Evolutionary conservation across 192 early-diverging fungal genomes (phyloP).

Genomic region (Phlyctochytrium planicorne): DNA sequence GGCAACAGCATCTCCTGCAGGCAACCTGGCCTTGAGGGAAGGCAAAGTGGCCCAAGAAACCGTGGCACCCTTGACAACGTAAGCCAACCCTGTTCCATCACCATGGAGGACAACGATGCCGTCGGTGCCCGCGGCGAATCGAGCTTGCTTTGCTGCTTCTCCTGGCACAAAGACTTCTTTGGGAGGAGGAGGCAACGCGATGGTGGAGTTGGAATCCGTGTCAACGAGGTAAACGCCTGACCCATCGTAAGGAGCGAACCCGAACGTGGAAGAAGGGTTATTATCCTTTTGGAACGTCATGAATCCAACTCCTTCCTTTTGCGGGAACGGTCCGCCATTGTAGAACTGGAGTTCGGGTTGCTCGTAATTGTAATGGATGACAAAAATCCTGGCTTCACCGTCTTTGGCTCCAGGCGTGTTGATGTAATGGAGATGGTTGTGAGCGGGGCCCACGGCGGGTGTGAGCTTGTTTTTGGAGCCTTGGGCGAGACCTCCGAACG

Average conservation of each 20-base stretch:
- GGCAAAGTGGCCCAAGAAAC: too few species aligned
- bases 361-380: constrained; percentile 22
- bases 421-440: constrained; percentile 27
- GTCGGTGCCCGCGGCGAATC: background rate
- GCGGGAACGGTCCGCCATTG: background rate
- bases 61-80: too few species aligned
- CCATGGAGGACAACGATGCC: background rate
- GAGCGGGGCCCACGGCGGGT: constrained; percentile 22
- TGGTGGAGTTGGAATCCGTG: constrained; percentile 12
- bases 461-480: too few species aligned
- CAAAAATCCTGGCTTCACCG: constrained; percentile 18
- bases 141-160: background rate
- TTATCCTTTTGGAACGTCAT: constrained; percentile 6
- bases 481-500: background rate
- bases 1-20: too few species aligned
- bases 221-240: constrained; percentile 10
- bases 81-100: background rate
- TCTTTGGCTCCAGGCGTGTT: constrained; percentile 15
- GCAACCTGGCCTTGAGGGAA: too few species aligned
- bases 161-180: background rate
- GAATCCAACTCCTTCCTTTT: constrained; percentile 9
- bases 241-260: constrained; percentile 22
- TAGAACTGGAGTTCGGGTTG: constrained; percentile 1
- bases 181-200: constrained; percentile 4
- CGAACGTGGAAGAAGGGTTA: constrained; percentile 2